phyloP scores from a whole-genome alignment of 1,284 basidiomycete species.

The Schizophyllum commune region DNA sequence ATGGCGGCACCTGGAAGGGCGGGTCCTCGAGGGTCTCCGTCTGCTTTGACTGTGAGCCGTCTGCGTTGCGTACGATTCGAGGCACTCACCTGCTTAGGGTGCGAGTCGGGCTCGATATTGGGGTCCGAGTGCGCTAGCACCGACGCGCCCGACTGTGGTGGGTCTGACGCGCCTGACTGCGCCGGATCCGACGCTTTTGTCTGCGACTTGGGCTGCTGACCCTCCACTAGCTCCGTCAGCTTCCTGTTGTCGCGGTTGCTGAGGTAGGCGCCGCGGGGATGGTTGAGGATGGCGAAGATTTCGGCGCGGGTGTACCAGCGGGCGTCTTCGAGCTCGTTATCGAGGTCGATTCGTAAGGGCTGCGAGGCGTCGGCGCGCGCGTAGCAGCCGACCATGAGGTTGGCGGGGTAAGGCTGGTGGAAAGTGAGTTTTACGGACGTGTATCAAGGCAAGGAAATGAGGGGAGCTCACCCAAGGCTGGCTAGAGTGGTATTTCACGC shows the following conservation, averaged over 20 bases:
- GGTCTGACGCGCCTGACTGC: background rate
- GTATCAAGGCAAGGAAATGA: background rate
- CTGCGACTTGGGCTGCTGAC: background rate
- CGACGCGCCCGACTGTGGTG: constrained; percentile 11
- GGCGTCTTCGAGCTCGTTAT: constrained; percentile 97
- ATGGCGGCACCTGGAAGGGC: constrained; percentile 37
- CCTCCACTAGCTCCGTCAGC: constrained; percentile 4
- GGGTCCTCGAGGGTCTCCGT: constrained; percentile 1
- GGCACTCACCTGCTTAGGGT: background rate
- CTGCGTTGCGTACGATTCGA: too few species aligned
- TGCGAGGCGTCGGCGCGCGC: constrained; percentile 68
- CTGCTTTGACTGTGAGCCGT: background rate
- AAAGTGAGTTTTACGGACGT: background rate
- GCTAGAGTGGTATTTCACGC: constrained; percentile 81
- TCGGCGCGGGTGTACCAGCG: constrained; percentile 81
- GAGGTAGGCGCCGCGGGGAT: constrained; percentile 48
- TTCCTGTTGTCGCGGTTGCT: constrained; percentile 51
- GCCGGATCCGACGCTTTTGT: background rate
- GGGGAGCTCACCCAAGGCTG: constrained; percentile 65
- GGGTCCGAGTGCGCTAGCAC: constrained; percentile 14
- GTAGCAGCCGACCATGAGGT: constrained; percentile 88
- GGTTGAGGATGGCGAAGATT: constrained; percentile 55
- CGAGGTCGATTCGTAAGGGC: constrained; percentile 79
- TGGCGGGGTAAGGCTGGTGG: constrained; percentile 76
- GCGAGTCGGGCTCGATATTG: background rate